Evolutionary conservation across 805 yeast genomes (phyloP), one percentile per base, ranked within the genome.

Genomic region (Candida endomychidarum): DNA sequence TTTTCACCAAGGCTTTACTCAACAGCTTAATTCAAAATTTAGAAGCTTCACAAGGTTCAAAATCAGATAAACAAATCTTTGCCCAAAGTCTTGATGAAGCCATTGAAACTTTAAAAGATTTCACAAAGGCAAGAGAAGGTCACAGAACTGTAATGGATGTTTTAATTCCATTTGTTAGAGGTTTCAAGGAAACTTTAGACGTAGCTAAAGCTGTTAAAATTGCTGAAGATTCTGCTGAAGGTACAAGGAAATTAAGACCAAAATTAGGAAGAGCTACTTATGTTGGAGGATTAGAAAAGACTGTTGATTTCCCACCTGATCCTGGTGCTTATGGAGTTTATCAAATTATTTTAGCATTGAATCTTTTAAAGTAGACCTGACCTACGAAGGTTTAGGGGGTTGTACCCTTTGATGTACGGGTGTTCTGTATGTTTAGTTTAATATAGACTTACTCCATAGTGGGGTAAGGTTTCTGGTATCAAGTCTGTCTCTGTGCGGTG

Each of bases 301-400:
- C 43, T 20, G 45, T 32, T 2, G 63, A 52, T 21, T 59, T 61
- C 38, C 66, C 66, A 7, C 70, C 70, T 5, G 70, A 65, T 38
- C 68, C 70, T n/a, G 70, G 70, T 17, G 69, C 70, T 10, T 64
- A 61, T 40, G 70, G 67, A 20, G 57, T 63, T 15, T 62, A 63
- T 42, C 67, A 61, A 41, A 52, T 62, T 3, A 48, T 63, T 25
- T 33, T 51, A 23, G 64, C 64, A 8, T 49, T 61, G 37, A 23
- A 38, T 16, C 10, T 12, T 8, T 39, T 43, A 23, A 16, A 19
- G 6, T 27, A 34, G 11, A 21, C 8, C n/a, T n/a, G n/a, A n/a
- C n/a, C n/a, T n/a, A n/a, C n/a, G n/a, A n/a, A n/a, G n/a, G n/a
- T n/a, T n/a, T n/a, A n/a, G n/a, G n/a, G n/a, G n/a, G n/a, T n/a